These are phyloP conservation scores for Cladosporium sp. DNA, from an alignment of 2,329 filamentous ascomycete genomes.

Conservation along the genomic window DNA sequence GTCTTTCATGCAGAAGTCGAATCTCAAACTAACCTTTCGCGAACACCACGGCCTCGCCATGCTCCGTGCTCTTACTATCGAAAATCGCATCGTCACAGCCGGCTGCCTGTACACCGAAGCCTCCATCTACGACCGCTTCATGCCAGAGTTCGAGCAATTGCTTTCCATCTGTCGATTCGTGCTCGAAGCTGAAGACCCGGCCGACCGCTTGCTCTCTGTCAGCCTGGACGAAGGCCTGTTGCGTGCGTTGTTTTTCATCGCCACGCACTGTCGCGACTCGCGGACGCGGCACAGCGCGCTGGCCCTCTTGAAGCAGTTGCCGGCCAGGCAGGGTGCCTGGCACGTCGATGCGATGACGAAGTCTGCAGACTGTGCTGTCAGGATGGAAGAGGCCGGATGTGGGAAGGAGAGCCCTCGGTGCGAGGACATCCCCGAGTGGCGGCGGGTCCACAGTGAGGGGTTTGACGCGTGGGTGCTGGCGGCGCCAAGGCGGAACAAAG, in stretches of 20 bases:
- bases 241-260: slow-evolving; percentile 24
- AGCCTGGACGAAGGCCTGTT: slow-evolving; percentile 28
- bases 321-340: slow-evolving; percentile 22
- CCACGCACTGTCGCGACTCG: slow-evolving; percentile 26
- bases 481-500: slow-evolving; percentile 12
- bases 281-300: slow-evolving; percentile 23
- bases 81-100: slow-evolving; percentile 24
- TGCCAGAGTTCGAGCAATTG: slow-evolving; percentile 26
- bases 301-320: slow-evolving; percentile 19
- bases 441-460: slow-evolving; percentile 20
- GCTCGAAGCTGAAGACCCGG: slow-evolving; percentile 23
- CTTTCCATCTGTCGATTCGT: slow-evolving; percentile 25
- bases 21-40: slow-evolving; percentile 19
- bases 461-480: slow-evolving; percentile 22
- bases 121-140: slow-evolving; percentile 22
- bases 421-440: slow-evolving; percentile 28
- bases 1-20: slow-evolving; percentile 27
- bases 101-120: slow-evolving; percentile 24
- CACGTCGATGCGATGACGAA: slow-evolving; percentile 25
- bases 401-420: slow-evolving; percentile 17
- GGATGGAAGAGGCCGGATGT: slow-evolving; percentile 21
- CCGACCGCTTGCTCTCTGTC: slow-evolving; percentile 23
- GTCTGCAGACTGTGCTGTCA: slow-evolving; percentile 19
- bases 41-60: slow-evolving; percentile 27
- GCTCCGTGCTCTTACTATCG: slow-evolving; percentile 24